Evolutionary conservation across 257 asterid genomes (phyloP).

Genomic region (Primulina eburnea): DNA sequence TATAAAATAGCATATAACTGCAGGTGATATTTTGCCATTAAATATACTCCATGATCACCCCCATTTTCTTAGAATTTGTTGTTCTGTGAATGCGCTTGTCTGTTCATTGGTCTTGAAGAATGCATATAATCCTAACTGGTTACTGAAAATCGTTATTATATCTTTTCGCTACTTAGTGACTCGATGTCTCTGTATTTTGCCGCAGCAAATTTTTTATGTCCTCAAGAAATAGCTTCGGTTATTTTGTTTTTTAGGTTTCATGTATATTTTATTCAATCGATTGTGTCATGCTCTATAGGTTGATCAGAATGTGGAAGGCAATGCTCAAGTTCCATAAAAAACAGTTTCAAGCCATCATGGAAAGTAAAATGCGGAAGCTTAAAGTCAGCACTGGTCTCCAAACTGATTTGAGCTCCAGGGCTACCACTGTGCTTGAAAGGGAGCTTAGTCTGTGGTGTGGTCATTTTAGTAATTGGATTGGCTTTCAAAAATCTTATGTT

Average conservation of each 20-base stretch:
- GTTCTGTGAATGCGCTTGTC: too few relatives aligned
- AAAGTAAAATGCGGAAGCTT: conserved; percentile 72
- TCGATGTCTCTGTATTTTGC: not conserved
- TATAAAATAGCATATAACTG: too few relatives aligned
- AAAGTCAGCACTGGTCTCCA: conserved; percentile 57
- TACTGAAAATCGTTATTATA: too few relatives aligned
- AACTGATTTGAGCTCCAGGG: conserved; percentile 55
- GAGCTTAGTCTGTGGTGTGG: conserved; percentile 80
- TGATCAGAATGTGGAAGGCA: conserved; percentile 91
- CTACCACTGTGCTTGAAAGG: conserved; percentile 67
- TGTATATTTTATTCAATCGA: not conserved
- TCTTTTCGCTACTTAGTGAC: not conserved
- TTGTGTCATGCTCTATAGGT: conserved; percentile 36
- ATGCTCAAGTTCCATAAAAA: conserved; percentile 90
- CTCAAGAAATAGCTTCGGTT: not conserved
- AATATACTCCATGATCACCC: too few relatives aligned
- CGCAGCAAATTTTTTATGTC: not conserved
- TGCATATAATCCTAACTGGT: too few relatives aligned
- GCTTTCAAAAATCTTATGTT: conserved; percentile 65
- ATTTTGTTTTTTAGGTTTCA: not conserved
- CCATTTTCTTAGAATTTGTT: too few relatives aligned
- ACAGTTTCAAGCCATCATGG: conserved; percentile 93
- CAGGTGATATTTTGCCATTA: too few relatives aligned
- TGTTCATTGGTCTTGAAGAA: too few relatives aligned
- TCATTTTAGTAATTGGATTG: conserved; percentile 72